These are phyloP conservation scores for Camelina hispida DNA, from an alignment of 345 rosid species.

Conservation along the genomic window DNA sequence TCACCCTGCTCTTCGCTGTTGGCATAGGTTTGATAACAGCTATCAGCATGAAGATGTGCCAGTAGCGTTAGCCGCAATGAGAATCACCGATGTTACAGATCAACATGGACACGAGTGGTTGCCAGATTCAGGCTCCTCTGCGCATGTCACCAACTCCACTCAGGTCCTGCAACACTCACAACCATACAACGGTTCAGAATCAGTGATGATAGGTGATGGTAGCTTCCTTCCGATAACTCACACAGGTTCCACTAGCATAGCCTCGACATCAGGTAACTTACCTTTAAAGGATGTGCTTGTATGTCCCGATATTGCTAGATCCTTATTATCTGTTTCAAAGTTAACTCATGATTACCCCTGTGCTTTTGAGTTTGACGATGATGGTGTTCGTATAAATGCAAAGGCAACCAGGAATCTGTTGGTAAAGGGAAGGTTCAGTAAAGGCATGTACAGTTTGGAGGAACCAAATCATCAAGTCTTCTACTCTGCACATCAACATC, in stretches of 20 bases:
- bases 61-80: accelerated
- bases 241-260: background rate
- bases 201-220: background rate
- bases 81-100: background rate
- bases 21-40: background rate
- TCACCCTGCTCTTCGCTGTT: no score
- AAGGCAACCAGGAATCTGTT: background rate
- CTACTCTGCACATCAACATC: background rate
- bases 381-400: background rate
- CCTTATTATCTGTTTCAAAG: background rate
- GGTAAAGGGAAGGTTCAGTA: background rate
- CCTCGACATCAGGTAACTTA: background rate
- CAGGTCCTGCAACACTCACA: background rate
- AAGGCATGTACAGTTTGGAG: no score
- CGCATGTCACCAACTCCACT: background rate
- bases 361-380: no score
- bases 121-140: background rate
- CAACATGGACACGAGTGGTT: background rate
- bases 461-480: background rate
- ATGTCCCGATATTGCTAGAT: background rate
- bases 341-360: background rate
- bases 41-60: background rate
- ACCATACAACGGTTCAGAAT: background rate
- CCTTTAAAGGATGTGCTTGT: background rate
- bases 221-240: background rate